Evolutionary conservation across 768 basidiomycete species (phyloP), one percentile per base, ranked within the genome.

Genomic region (Amanita inopinata): DNA sequence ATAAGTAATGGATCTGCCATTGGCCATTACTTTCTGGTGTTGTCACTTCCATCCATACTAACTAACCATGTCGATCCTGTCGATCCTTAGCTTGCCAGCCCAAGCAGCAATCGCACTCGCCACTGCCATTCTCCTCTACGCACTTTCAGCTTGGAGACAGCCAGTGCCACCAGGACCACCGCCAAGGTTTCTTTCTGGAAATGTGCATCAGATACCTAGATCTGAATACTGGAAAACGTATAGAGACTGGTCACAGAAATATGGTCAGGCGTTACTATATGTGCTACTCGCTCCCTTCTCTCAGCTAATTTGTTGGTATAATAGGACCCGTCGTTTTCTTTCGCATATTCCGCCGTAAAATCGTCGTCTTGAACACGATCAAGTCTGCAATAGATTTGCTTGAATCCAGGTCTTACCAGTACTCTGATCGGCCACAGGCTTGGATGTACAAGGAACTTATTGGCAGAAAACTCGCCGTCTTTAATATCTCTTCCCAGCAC

Each of bases 331-430:
- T 76, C 11, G 52, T 71, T 11, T 65, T 63, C 44, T 53, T 66
- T 34, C 63, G 54, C 30, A 41, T 56, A 34, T 53, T 70, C 40
- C 62, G 62, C 36, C 55, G 54, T 32, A 55, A 62, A n/a, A 56
- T 67, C 10, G 55, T 78, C 35, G 54, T 76, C 45, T 53, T 78
- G 15, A 76, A 71, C 53, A 64, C 64, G 10, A 56, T 59, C 27
- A 61, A 61, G 38, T 56, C 62, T 5, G 67, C 64, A 1, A 51
- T 57, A 20, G 71, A 73, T 35, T 58, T 78, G 10, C 60, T 78
- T 24, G 70, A 72, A 36, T 54, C 58, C 22, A 65, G 71, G 6
- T 68, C 70, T 5, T 51, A 51, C 8, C 64, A 71, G 34, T 75
- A 75, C 48, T 73, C 73, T 2, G 71, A 71, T 46, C 57, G 73